Evolutionary conservation across 768 basidiomycete genomes (phyloP).

Genomic region (Macrolepiota dolichaula): DNA sequence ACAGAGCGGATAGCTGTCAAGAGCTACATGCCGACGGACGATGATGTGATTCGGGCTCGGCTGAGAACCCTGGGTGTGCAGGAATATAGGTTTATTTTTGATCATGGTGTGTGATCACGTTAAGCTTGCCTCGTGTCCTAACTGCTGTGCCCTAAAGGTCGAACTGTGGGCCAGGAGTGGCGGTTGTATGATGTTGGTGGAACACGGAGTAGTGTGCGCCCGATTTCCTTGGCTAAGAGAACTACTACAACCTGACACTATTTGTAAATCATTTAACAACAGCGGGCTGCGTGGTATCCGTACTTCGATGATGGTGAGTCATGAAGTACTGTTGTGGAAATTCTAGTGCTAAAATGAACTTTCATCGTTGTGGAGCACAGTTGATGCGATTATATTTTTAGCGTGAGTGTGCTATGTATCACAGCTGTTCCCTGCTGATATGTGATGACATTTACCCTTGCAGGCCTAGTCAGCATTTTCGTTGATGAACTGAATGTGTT

Average conservation of each 20-base stretch:
- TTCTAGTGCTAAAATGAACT: conserved; percentile 10
- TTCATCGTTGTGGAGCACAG: conserved; percentile 21
- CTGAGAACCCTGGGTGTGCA: conserved; percentile 77
- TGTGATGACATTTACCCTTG: conserved; percentile 2
- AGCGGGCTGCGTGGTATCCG: conserved; percentile 76
- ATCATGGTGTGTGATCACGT: conserved; percentile 44
- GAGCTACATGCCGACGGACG: conserved; percentile 68
- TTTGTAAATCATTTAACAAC: conserved; percentile 10
- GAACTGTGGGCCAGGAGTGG: conserved; percentile 69
- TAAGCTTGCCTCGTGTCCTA: not conserved
- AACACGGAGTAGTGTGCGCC: conserved; percentile 59
- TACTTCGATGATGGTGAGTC: conserved; percentile 71
- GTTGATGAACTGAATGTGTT: not conserved
- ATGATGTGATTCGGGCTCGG: conserved; percentile 77
- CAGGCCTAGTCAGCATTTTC: conserved; percentile 37
- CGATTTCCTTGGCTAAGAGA: conserved; percentile 5
- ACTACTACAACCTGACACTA: conserved; percentile 6
- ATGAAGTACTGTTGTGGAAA: not conserved
- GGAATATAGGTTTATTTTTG: conserved; percentile 66
- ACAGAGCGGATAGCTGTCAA: conserved; percentile 58
- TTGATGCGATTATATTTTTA: conserved; percentile 83
- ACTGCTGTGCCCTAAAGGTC: conserved; percentile 31
- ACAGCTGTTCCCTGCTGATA: conserved; percentile 4
- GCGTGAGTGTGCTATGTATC: conserved; percentile 36
- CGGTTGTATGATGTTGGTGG: conserved; percentile 81